Evolutionary conservation across 164 flowering plant genomes (phyloP).

Genomic region (Tinospora cordifolia): DNA sequence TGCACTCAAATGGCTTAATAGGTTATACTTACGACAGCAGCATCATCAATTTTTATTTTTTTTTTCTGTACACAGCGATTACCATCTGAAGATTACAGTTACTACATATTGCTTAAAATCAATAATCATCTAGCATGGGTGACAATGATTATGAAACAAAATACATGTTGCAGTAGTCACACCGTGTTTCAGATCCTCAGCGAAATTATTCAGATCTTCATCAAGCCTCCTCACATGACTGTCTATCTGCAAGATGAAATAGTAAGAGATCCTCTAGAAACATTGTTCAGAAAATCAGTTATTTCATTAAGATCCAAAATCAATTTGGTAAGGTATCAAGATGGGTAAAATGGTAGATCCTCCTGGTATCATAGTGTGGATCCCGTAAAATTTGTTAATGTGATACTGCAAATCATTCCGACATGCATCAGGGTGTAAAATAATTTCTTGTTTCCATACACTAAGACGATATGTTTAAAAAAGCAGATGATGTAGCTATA

Average conservation of each 20-base stretch:
- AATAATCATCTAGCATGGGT: background rate
- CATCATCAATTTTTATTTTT: background rate
- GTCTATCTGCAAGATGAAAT: constrained; percentile 61
- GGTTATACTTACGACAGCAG: background rate
- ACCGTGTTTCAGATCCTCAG: constrained; percentile 99
- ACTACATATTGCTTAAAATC: background rate
- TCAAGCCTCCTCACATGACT: constrained; percentile 94
- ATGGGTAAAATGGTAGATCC: too few species aligned
- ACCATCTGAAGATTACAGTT: background rate
- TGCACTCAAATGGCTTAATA: background rate
- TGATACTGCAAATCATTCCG: background rate
- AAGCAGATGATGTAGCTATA: background rate
- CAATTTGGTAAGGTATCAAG: too few species aligned
- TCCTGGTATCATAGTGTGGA: too few species aligned
- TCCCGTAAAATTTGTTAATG: too few species aligned
- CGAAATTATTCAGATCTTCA: constrained; percentile 85
- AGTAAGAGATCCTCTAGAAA: background rate
- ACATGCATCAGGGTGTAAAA: background rate
- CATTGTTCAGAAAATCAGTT: background rate
- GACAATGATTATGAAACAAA: constrained; percentile 1
- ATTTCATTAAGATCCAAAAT: background rate
- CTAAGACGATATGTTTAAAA: background rate
- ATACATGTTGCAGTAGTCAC: constrained; percentile 5
- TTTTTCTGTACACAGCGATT: background rate
- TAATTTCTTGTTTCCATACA: background rate